Evolutionary conservation across 148 eudicot species (phyloP), one percentile per base, ranked within the genome.

Genomic region (Camellia japonica): DNA sequence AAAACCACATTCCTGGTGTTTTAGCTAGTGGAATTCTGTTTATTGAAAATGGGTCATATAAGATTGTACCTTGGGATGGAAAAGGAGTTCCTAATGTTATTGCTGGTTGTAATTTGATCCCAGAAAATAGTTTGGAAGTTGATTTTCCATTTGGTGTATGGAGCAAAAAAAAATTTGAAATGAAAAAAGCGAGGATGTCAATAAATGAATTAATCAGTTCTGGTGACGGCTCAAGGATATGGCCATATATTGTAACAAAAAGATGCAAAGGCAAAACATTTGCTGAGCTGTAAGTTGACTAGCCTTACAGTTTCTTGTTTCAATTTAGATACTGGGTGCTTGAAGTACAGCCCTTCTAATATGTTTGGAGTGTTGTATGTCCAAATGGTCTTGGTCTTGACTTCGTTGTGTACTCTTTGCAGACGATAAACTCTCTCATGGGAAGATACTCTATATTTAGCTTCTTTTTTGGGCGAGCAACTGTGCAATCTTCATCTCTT

Each of bases 391-490:
- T 55, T 11, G 46, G 47, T 15, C 19, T 55, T 83, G 70, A 79
- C 72, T 65, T 38, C 67, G 19, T 43, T 59, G n/a, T 56, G 23
- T 49, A 51, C 64, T 76, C 79, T 56, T 85, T 89, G 86, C 93
- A 94, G 98, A 82, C 86, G 92, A 77, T 89, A 91, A 83, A 83
- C 83, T 42, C 75, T 94, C 46, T 90, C 91, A 55, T 84, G 83
- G 88, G 88, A 91, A 80, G 96, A 90, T 56, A 71, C 84, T 63
- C 81, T 89, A 70, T 87, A 85, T 85, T 85, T 94, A 79, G 95
- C 98, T 85, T 94, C 95, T 19, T 94, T 94, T 83, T 66, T 94
- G 81, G 97, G 98, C 23, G 87, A 94, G 85, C 91, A 92, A 83
- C 80, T 94, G 71, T 90, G 75, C 59, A 84, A 88, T 86, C 95